phyloP scores from a whole-genome alignment of 2,329 filamentous ascomycete species.

The Penicillium carneum region DNA sequence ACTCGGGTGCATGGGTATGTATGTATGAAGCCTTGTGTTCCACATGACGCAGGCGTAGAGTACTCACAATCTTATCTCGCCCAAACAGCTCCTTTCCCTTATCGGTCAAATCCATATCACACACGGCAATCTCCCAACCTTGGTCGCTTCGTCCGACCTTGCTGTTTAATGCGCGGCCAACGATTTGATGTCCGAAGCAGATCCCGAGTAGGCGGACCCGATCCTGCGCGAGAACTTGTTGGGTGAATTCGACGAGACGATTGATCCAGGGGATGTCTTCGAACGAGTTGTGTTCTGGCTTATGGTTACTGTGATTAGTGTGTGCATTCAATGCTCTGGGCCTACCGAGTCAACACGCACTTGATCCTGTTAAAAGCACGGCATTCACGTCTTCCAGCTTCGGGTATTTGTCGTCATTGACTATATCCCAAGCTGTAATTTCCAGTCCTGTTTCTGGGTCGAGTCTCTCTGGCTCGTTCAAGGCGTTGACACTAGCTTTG shows the following conservation, averaged over 20 bases:
- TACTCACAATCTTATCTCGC: conserved; percentile 65
- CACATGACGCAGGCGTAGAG: neutral
- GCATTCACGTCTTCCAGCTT: conserved; percentile 77
- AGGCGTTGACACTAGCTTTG: conserved; percentile 59
- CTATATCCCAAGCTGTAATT: conserved; percentile 74
- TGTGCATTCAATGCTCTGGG: neutral
- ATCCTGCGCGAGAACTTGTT: conserved; percentile 65
- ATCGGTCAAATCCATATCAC: conserved; percentile 70
- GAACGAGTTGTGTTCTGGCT: conserved; percentile 73
- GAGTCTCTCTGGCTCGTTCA: conserved; percentile 46
- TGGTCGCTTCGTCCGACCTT: conserved; percentile 70
- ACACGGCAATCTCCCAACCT: conserved; percentile 85
- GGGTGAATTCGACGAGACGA: conserved; percentile 73
- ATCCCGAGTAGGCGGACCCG: conserved; percentile 77
- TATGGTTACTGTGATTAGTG: neutral
- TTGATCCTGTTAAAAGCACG: conserved; percentile 77
- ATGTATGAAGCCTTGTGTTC: neutral
- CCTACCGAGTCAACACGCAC: conserved; percentile 50
- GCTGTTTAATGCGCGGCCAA: conserved; percentile 73
- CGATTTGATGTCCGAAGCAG: conserved; percentile 88
- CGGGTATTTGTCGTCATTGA: conserved; percentile 73
- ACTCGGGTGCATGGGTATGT: neutral
- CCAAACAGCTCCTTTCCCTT: conserved; percentile 77
- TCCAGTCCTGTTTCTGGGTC: conserved; percentile 57
- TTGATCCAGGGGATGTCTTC: conserved; percentile 78